Evolutionary conservation across 305 asterid species (phyloP).

Genomic region (Rubia peregrina): DNA sequence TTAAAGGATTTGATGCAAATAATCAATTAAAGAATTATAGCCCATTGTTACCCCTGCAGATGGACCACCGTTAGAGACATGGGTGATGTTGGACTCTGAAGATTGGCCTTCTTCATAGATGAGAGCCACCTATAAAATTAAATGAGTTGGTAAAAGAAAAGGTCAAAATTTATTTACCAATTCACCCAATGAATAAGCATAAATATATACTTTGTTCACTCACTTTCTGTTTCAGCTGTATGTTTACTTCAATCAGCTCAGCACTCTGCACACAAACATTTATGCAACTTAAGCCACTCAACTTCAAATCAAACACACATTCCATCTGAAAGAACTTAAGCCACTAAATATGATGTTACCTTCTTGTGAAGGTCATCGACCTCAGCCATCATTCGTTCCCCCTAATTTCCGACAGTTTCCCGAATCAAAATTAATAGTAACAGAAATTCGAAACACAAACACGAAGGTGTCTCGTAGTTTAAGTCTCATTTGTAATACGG

Average conservation of each 20-base stretch:
- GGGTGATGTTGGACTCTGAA: constrained; percentile 30
- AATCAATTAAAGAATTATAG: neutral
- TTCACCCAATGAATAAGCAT: neutral
- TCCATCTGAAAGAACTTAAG: neutral
- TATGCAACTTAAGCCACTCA: neutral
- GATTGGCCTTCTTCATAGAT: constrained; percentile 37
- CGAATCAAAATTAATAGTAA: neutral
- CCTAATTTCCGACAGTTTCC: neutral
- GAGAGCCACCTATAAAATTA: constrained; percentile 22
- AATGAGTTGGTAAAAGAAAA: neutral
- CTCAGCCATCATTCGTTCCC: constrained; percentile 24
- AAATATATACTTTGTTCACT: neutral
- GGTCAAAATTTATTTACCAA: neutral
- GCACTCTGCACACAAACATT: constrained; percentile 23
- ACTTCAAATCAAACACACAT: neutral
- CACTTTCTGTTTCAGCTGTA: constrained; percentile 29
- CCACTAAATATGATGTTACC: no score
- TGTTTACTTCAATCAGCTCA: constrained; percentile 29
- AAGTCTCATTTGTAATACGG: neutral
- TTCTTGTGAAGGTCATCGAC: constrained; percentile 28
- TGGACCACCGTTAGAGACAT: constrained; percentile 21
- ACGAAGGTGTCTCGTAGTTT: neutral
- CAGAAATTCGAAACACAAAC: neutral
- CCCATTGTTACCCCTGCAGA: constrained; percentile 29
- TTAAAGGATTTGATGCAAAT: no score